A percentile compares a stretch with the other conserved stretches of the same genome.
Evolutionary conservation across 2,329 filamentous ascomycete species (phyloP).

Genomic region (Penicillium polonicum): DNA sequence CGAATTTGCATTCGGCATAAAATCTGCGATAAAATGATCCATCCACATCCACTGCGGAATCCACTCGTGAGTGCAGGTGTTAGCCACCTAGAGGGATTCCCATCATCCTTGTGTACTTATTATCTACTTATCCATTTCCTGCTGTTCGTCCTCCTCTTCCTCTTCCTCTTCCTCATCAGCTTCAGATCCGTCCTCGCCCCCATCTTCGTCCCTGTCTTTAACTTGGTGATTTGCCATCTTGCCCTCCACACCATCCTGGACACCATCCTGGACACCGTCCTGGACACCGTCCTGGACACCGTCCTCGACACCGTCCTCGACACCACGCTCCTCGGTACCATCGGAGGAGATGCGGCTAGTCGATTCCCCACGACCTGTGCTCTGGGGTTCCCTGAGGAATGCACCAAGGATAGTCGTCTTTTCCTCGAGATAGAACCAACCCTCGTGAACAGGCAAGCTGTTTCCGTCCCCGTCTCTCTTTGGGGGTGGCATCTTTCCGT

Average conservation of each 20-base stretch:
- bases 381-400: constrained; percentile 18
- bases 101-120: background rate
- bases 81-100: background rate
- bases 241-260: background rate
- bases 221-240: background rate
- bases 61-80: background rate
- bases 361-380: background rate
- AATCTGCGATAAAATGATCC: background rate
- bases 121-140: background rate
- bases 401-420: constrained; percentile 22
- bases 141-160: background rate
- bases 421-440: constrained; percentile 34
- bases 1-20: background rate
- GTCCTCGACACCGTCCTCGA: too few relatives aligned
- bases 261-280: too few relatives aligned
- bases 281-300: too few relatives aligned
- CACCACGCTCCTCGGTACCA: background rate
- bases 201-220: background rate
- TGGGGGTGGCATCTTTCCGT: constrained; percentile 16
- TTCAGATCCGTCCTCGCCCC: background rate
- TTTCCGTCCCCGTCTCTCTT: constrained; percentile 29
- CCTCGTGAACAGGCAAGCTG: constrained; percentile 26
- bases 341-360: background rate
- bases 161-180: background rate
- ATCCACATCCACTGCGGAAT: background rate